Evolutionary conservation across 139 green algal species (phyloP), one percentile per base, ranked within the genome.

Genomic region (Raphidocelis subcapitata): DNA sequence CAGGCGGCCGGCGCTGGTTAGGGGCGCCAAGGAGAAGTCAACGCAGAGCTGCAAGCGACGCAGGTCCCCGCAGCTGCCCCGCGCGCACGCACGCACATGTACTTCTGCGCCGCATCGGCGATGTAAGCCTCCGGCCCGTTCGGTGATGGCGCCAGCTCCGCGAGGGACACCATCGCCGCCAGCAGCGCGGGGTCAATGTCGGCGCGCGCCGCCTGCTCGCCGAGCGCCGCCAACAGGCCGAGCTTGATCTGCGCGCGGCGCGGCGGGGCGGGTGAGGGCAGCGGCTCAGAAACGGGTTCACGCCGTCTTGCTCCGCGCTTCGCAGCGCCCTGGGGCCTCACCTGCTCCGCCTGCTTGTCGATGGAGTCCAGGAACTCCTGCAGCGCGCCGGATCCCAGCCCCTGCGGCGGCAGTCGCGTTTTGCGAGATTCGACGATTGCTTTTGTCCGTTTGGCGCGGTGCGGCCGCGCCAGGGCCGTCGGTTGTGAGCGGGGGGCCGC

Each of bases 261-360:
- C n/a, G n/a, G n/a, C n/a, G n/a, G n/a, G n/a, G n/a, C n/a, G n/a
- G n/a, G n/a, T n/a, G n/a, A n/a, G n/a, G n/a, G n/a, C n/a, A n/a
- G n/a, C n/a, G n/a, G n/a, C n/a, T n/a, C n/a, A n/a, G n/a, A n/a
- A n/a, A n/a, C n/a, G n/a, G n/a, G n/a, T n/a, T n/a, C 41, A 49
- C 8, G 41, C 8, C 8, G 8, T 8, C 41, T 8, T 20, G 41
- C 41, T 49, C 41, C 8, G 41, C 41, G 8, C 8, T 49, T 8
- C 41, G 41, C 41, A 12, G 8, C 8, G 8, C 8, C 41, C 8
- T 12, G 12, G 8, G 8, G 12, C 28, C 69, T 2, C 21, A 72
- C 72, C 62, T 78, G 62, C 37, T 78, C 72, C 28, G 72, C 69
- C 3, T 57, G 36, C 52, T 51, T 54, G 37, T 78, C 72, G 10